Evolutionary conservation across 1,139 yeast species (phyloP).

Genomic region (Lodderomyces metapsilosis): DNA sequence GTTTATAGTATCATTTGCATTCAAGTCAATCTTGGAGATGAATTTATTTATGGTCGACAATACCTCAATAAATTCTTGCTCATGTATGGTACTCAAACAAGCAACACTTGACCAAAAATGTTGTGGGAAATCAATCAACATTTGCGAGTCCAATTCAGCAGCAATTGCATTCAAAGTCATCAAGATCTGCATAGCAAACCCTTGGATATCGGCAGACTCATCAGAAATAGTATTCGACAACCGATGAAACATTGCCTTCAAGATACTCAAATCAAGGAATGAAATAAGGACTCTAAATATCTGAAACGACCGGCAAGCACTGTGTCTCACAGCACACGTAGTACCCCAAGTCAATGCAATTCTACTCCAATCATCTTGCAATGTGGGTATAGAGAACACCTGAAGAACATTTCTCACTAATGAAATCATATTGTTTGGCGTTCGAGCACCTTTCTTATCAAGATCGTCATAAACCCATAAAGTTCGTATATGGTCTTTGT

Average conservation of each 20-base stretch:
- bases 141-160: constrained; percentile 76
- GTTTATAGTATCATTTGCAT: constrained; percentile 80
- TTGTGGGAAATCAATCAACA: constrained; percentile 85
- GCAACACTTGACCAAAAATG: constrained; percentile 96
- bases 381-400: constrained; percentile 52
- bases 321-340: constrained; percentile 93
- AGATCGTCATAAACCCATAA: constrained; percentile 90
- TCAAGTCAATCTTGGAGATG: constrained; percentile 81
- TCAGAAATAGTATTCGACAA: constrained; percentile 92
- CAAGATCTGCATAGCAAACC: constrained; percentile 93
- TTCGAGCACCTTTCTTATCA: constrained; percentile 77
- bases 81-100: constrained; percentile 84
- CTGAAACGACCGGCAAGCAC: constrained; percentile 96
- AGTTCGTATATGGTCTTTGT: constrained; percentile 33
- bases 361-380: constrained; percentile 82
- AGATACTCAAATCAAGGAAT: constrained; percentile 81
- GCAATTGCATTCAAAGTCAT: constrained; percentile 94
- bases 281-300: constrained; percentile 79
- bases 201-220: constrained; percentile 85
- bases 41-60: constrained; percentile 79
- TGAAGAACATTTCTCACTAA: constrained; percentile 64
- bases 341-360: constrained; percentile 93
- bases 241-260: constrained; percentile 91
- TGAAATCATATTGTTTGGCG: constrained; percentile 86
- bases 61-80: constrained; percentile 88